Evolutionary conservation across 2,329 filamentous ascomycete species (phyloP), one percentile per base, ranked within the genome.

Genomic region (Diaporthe batatas): DNA sequence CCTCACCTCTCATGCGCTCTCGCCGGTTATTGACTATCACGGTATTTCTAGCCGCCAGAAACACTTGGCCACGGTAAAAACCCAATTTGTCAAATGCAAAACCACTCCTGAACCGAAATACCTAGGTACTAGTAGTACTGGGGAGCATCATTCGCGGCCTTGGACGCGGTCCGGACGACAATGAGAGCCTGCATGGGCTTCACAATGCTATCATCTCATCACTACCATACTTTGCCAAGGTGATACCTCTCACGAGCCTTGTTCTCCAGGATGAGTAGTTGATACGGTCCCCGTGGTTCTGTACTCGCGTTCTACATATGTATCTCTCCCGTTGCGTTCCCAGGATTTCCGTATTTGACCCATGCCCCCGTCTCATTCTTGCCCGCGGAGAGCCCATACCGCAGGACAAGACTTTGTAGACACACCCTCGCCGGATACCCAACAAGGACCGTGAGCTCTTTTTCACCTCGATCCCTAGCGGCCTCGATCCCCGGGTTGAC

Each of bases 41-140:
- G 59, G 42, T 65, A 44, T 23, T 36, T 51, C 16, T 11, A 16
- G 3, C 42, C 44, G 44, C 51, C 62, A 51, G 62, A 51, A 65
- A 65, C 62, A 65, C 62, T 65, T 65, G 62, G 62, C 62, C 16
- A 36, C 6, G 14, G 62, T 36, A 65, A 65, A 44, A 44, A 44
- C 51, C 62, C 62, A 25, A 51, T 21, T 65, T 65, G 29, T 65
- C 18, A 65, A 51, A 51, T 65, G 62, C 32, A 51, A 65, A 65
- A 65, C 62, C 62, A 11, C 29, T 36, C 29, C 62, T 51, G 62
- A 25, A 32, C 29, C 62, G 44, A 8, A n/a, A 29, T 21, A n/a
- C n/a, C n/a, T n/a, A n/a, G n/a, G n/a, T n/a, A n/a, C n/a, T n/a
- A n/a, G n/a, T n/a, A 14, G 14, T 51, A n/a, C 51, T 65, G 62